Evolutionary conservation across 176 grass and related monocot species (phyloP), one percentile per base, ranked within the genome.

Genomic region (Lolium perenne): DNA sequence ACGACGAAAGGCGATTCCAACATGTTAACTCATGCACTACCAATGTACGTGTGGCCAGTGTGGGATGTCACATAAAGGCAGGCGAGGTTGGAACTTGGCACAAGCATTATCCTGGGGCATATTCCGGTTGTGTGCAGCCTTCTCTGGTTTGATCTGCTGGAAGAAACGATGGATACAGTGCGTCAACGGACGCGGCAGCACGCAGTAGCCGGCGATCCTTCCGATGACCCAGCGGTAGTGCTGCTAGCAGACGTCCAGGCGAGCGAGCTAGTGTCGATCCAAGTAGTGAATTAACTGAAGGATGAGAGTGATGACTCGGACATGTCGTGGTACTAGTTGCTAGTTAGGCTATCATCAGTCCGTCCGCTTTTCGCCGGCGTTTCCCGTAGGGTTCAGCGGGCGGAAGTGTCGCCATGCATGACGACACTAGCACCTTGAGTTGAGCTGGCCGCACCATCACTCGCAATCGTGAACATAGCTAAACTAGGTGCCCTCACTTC

Each of bases 61-160:
- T 58, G 15, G 21, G 45, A 17, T 84, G 81, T 57, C 60, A 67
- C 72, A 43, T 35, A 63, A 63, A 63, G 40, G 21, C 46, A 46
- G 40, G 41, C 20, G 70, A 74, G 38, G 50, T 62, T 20, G 81
- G 81, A 88, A 83, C 62, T 88, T 1, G 76, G 82, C 56, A 67
- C 59, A 48, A 49, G 82, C 58, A 81, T 85, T 56, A 90, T 90
- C 78, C 71, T 49, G 13, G 0, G 48, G 78, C 77, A 90, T 90
- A 86, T 90, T 68, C 83, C 2, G 48, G 17, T 45, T 20, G 53
- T 2, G n/a, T 71, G 63, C 72, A 78, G 29, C 68, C 3, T 13
- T 57, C 23, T 22, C 48, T 50, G 12, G 7, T 43, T 7, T 43
- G 41, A 43, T 43, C 41, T 43, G 41, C 41, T 43, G 41, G 41